Conservation (phyloP, 768 basidiomycete species). For the Asterophora lycoperdoides region DNA sequence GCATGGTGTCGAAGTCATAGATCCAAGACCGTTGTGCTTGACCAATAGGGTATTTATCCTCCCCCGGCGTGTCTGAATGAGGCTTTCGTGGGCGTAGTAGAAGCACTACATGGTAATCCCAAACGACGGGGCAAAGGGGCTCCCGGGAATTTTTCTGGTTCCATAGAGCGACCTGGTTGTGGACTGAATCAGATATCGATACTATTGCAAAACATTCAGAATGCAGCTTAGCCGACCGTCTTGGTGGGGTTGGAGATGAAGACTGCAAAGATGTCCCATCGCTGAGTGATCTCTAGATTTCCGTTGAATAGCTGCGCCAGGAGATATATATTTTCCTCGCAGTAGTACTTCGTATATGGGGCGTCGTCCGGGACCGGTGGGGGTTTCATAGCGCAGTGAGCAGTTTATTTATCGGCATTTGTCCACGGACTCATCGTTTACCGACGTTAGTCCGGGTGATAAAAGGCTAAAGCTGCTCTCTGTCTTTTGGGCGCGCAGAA, state of each 20-base stretch:
- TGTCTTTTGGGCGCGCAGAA: background rate
- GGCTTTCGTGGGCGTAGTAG: conserved; percentile 36
- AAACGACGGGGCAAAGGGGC: conserved; percentile 43
- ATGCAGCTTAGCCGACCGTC: conserved; percentile 35
- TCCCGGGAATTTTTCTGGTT: conserved; percentile 44
- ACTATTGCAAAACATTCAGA: background rate
- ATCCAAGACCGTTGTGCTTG: conserved; percentile 40
- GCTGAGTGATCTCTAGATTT: conserved; percentile 20
- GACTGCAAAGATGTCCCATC: conserved; percentile 51
- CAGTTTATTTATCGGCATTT: background rate
- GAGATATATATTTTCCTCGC: conserved; percentile 73
- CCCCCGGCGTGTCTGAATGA: background rate
- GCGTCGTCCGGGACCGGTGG: conserved; percentile 36
- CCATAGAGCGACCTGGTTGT: conserved; percentile 58
- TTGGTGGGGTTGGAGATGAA: conserved; percentile 63
- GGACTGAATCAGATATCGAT: too few relatives aligned
- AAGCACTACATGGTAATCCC: conserved; percentile 76
- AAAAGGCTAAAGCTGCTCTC: background rate
- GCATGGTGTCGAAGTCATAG: conserved; percentile 63
- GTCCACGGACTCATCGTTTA: too few relatives aligned
- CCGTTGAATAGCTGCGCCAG: conserved; percentile 42
- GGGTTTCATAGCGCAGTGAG: conserved; percentile 13
- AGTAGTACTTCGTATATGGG: conserved; percentile 58
- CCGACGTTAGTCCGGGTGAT: background rate
- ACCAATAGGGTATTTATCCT: background rate